A percentile compares a stretch with the other conserved stretches of the same genome.
These are phyloP conservation scores for Eleusine indica DNA, from an alignment of 176 grass and related monocot genomes.

Conservation along the genomic window DNA sequence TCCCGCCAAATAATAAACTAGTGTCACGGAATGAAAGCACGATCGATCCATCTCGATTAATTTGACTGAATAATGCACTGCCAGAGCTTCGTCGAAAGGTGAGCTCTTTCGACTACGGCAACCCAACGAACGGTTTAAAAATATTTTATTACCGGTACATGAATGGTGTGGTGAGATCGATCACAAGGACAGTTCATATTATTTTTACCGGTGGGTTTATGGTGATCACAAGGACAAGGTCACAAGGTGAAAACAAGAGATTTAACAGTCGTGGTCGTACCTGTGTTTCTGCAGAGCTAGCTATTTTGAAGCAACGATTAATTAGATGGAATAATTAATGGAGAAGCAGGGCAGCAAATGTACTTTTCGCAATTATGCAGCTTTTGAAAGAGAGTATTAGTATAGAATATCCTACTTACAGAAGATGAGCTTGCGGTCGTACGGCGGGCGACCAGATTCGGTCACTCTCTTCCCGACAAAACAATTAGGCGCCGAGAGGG, in stretches of 20 bases:
- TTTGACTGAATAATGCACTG: too few species aligned
- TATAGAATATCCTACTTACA: slow-evolving; percentile 43
- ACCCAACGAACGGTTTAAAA: neutral
- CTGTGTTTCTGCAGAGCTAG: neutral
- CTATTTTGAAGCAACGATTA: neutral
- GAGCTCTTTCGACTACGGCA: neutral
- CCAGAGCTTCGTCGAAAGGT: neutral
- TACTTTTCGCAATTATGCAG: neutral
- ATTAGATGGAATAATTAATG: too few species aligned
- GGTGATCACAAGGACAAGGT: neutral
- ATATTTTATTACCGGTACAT: neutral
- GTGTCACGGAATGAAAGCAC: slow-evolving; percentile 22
- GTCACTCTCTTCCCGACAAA: slow-evolving; percentile 33
- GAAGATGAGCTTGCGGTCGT: slow-evolving; percentile 25
- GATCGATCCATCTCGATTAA: neutral
- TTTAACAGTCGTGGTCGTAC: neutral
- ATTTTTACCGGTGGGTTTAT: neutral
- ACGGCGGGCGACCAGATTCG: slow-evolving; percentile 46
- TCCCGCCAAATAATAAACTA: slow-evolving; percentile 33
- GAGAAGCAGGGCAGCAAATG: neutral
- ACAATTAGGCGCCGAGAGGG: slow-evolving; percentile 40
- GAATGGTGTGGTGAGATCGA: too few species aligned
- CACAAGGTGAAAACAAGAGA: neutral
- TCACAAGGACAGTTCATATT: neutral
- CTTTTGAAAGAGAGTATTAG: slow-evolving; percentile 7